Conservation (phyloP, 495 filamentous ascomycete genomes). For the Neurospora tetrasperma region DNA sequence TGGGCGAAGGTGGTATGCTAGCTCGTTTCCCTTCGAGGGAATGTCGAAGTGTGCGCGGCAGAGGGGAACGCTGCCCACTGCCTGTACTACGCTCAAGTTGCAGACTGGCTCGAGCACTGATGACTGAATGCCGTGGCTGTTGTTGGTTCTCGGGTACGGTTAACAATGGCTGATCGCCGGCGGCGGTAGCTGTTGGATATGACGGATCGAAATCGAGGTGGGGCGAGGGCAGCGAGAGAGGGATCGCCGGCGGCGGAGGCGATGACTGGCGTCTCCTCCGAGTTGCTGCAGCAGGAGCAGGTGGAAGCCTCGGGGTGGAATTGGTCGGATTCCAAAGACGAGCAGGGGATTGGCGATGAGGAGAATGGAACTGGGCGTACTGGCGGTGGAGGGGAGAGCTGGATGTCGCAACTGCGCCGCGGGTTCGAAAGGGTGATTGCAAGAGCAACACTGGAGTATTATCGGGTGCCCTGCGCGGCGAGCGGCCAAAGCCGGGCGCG, state of each 20-base stretch:
- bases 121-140: slow-evolving; percentile 40
- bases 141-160: slow-evolving; percentile 54
- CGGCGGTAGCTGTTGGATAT: slow-evolving; percentile 26
- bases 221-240: slow-evolving; percentile 33
- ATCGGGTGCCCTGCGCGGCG: slow-evolving; percentile 31
- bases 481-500: slow-evolving; percentile 9
- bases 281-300: slow-evolving; percentile 14
- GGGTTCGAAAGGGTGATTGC: slow-evolving; percentile 38
- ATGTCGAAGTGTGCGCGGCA: slow-evolving; percentile 48
- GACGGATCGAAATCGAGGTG: slow-evolving; percentile 20
- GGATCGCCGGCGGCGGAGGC: slow-evolving; percentile 37
- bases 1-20: slow-evolving; percentile 22
- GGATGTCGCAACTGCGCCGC: slow-evolving; percentile 15
- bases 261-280: slow-evolving; percentile 31
- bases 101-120: slow-evolving; percentile 46
- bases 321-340: slow-evolving; percentile 58
- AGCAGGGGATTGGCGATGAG: slow-evolving; percentile 31
- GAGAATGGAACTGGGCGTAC: slow-evolving; percentile 4
- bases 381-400: slow-evolving; percentile 13
- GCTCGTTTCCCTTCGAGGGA: slow-evolving; percentile 40
- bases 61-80: slow-evolving; percentile 50
- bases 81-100: slow-evolving; percentile 49
- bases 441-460: slow-evolving; percentile 24
- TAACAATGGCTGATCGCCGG: slow-evolving; percentile 61
- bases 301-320: slow-evolving; percentile 42